Base-by-base conservation (phyloP, 2,329 filamentous ascomycete genomes). In the Ophiognomonia clavigignenti-juglandacearum region DNA sequence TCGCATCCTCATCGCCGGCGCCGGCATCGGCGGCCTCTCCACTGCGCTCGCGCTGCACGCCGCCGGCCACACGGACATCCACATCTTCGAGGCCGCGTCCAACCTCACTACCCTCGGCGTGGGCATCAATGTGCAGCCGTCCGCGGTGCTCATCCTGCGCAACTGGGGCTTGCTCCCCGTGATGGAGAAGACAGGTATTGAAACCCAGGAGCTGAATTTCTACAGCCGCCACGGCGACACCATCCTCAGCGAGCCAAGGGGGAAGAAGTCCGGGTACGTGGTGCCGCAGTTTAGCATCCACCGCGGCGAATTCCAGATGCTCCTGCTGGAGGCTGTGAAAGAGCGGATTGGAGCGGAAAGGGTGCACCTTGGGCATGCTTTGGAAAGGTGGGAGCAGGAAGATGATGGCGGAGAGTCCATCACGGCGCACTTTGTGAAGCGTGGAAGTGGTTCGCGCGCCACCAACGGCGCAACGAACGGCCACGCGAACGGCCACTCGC, bases 71-170 rank as follows among this genome's bases (percentile, higher is more conserved):
- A 67, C 56, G n/a, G 60, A 71, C 54, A 65, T 73, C 40, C 56
- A 66, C 35, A 60, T 72, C 20, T 72, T 67, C 53, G 70, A 73
- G 51, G 64, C 69, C 3, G 63, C 65, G 7, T 60, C 60, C 2
- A 58, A 61, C n/a, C 59, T 72, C 8, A 68, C 66, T 6, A 66
- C 67, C 6, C 59, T 72, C 6, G 69, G 70, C 6, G 68, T 71
- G 1, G 69, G 69, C 4, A 73, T 73, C 56, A 73, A 73, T 43
- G 63, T 72, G 2, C 70, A 73, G 47, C 69, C 69, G 0, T 69
- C 67, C 4, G 69, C 70, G 2, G 67, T 71, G 0, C 56, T 73
- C 7, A 67, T 72, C 20, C 57, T 73, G 20, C 61, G 68, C 11
- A 69, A 73, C 32, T 57, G 71, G 1, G 69, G 70, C 4, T 56